Conservation (phyloP, 2,329 filamentous ascomycete genomes). For the Aureobasidium sp. region DNA sequence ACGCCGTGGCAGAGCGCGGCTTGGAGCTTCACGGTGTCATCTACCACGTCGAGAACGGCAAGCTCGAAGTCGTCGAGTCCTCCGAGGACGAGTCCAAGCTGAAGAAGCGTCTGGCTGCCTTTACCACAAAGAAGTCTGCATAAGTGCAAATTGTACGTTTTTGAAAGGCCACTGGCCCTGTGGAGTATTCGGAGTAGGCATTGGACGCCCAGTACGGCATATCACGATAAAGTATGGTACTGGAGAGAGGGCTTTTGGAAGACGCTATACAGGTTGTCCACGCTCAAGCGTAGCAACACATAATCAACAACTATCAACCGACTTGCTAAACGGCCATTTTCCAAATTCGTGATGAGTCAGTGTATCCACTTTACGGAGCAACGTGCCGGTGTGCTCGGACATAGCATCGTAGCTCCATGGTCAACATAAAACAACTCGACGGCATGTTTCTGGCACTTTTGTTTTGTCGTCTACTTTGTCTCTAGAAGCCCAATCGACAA, state of each 20-base stretch:
- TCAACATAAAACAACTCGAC: background rate
- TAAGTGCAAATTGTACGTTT: background rate
- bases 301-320: background rate
- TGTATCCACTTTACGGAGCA: background rate
- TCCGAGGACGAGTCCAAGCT: conserved; percentile 25
- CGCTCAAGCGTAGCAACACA: background rate
- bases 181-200: conserved; percentile 4
- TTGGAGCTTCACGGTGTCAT: conserved; percentile 71
- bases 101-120: conserved; percentile 19
- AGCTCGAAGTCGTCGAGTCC: conserved; percentile 46
- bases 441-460: background rate
- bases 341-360: background rate
- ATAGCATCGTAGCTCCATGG: conserved; percentile 3
- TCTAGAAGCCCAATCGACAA: background rate
- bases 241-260: background rate
- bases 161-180: background rate
- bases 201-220: background rate
- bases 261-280: background rate
- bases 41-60: conserved; percentile 58
- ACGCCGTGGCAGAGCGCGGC: conserved; percentile 63
- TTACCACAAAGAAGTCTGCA: conserved; percentile 13
- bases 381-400: background rate
- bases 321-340: background rate
- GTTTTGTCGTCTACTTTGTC: background rate
- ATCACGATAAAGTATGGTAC: background rate